A percentile compares a stretch with the other conserved stretches of the same genome.
Conservation (phyloP, 768 basidiomycete species). For the Coprinopsis cinerea region DNA sequence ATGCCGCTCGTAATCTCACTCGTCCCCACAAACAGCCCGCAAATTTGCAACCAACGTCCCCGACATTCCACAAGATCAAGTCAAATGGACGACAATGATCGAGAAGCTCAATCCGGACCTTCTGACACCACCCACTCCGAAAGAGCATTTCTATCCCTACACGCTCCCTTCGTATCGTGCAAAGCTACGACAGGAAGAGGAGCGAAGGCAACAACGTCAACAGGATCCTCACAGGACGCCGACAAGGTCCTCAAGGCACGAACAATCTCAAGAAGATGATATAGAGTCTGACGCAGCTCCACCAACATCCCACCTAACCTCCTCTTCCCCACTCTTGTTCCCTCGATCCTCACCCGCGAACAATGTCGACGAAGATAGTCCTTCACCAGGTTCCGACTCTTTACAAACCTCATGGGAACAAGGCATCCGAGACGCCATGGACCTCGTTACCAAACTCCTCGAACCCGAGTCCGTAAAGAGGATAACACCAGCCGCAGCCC, state of each 20-base stretch:
- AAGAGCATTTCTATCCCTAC: constrained; percentile 53
- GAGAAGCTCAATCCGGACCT: constrained; percentile 71
- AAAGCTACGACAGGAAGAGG: constrained; percentile 10
- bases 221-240: constrained; percentile 19
- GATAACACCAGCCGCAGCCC: constrained; percentile 67
- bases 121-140: constrained; percentile 42
- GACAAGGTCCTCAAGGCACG: constrained; percentile 14
- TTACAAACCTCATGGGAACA: constrained; percentile 37
- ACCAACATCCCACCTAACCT: constrained; percentile 19
- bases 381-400: too few species aligned
- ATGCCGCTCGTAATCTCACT: constrained; percentile 1
- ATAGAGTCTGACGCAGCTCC: neutral
- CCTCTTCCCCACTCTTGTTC: constrained; percentile 25
- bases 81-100: constrained; percentile 70
- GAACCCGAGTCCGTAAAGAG: constrained; percentile 74
- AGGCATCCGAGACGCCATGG: constrained; percentile 64
- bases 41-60: constrained; percentile 90
- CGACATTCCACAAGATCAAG: constrained; percentile 58
- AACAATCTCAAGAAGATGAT: neutral
- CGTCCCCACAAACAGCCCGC: constrained; percentile 52
- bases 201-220: constrained; percentile 17
- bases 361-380: neutral
- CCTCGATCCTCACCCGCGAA: constrained; percentile 10
- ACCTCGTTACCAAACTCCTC: constrained; percentile 69
- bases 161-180: constrained; percentile 23